Conservation (phyloP, 2,329 filamentous ascomycete species). For the Sporothrix curviconia region DNA sequence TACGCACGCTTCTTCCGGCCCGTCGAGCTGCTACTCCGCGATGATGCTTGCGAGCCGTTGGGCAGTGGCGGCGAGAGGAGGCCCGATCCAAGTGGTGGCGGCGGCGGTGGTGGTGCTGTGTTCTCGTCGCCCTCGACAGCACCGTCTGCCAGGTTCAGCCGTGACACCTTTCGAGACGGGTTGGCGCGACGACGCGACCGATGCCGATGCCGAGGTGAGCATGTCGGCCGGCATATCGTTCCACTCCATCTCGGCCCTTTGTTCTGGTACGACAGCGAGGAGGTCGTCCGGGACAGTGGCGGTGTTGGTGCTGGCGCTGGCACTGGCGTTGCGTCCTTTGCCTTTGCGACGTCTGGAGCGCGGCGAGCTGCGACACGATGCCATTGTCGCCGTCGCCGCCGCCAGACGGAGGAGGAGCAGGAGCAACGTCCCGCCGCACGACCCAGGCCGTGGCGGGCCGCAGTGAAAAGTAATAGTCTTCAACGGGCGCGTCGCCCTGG, state of each 20-base stretch:
- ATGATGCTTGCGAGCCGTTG: background rate
- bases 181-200: constrained; percentile 16
- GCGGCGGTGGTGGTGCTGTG: background rate
- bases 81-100: too few species aligned
- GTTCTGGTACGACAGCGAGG: constrained; percentile 50
- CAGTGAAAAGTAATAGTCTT: constrained; percentile 57
- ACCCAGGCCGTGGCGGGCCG: constrained; percentile 57
- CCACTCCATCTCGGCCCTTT: constrained; percentile 54
- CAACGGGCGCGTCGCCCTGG: constrained; percentile 38
- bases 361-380: background rate
- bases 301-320: background rate
- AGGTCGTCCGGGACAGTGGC: constrained; percentile 16
- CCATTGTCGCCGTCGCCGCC: background rate
- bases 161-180: constrained; percentile 14
- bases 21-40: constrained; percentile 49
- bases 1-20: constrained; percentile 49
- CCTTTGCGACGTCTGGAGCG: background rate
- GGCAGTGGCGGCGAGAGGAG: constrained; percentile 1
- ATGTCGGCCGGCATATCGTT: constrained; percentile 60
- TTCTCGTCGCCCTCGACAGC: background rate
- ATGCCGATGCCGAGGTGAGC: constrained; percentile 26
- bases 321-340: constrained; percentile 10
- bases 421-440: constrained; percentile 41
- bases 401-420: constrained; percentile 20
- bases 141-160: constrained; percentile 20